A percentile compares a stretch with the other conserved stretches of the same genome.
These are phyloP conservation scores for Geranomyces variabilis DNA, from an alignment of 192 early-diverging fungal genomes.

Conservation along the genomic window DNA sequence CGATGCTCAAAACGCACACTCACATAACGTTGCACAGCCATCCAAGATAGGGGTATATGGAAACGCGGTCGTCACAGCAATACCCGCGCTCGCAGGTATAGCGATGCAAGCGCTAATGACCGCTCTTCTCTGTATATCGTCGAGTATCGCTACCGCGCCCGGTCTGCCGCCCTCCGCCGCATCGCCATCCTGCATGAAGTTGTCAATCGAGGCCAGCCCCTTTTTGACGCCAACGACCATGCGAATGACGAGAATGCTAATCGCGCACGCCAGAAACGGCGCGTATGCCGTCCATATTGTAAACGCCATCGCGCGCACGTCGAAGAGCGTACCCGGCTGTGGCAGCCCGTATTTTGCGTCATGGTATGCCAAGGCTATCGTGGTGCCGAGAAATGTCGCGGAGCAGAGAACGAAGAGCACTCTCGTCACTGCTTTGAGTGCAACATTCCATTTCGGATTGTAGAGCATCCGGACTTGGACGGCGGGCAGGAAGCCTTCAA, in stretches of 20 bases:
- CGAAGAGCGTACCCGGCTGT: neutral
- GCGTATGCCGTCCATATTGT: slow-evolving; percentile 3
- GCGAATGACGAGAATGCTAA: slow-evolving; percentile 3
- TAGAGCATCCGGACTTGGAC: neutral
- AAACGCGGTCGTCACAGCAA: neutral
- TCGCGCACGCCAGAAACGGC: neutral
- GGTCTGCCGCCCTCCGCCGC: neutral
- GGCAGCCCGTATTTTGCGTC: neutral
- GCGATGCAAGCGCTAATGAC: neutral
- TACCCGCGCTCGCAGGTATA: neutral
- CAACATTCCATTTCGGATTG: neutral
- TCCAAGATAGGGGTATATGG: slow-evolving; percentile 5
- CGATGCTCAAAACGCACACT: neutral
- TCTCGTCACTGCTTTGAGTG: neutral
- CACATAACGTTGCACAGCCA: neutral
- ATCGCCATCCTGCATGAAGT: neutral
- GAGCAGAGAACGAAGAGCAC: neutral
- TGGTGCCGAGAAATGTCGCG: neutral
- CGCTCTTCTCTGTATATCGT: neutral
- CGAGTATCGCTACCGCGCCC: neutral
- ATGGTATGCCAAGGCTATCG: neutral
- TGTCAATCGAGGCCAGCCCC: neutral
- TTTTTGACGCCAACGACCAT: slow-evolving; percentile 4
- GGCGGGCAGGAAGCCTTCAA: slow-evolving; percentile 1
- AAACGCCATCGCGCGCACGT: neutral